Base-by-base conservation (phyloP, 2,329 filamentous ascomycete species). In the Fusarium decemcellulare region DNA sequence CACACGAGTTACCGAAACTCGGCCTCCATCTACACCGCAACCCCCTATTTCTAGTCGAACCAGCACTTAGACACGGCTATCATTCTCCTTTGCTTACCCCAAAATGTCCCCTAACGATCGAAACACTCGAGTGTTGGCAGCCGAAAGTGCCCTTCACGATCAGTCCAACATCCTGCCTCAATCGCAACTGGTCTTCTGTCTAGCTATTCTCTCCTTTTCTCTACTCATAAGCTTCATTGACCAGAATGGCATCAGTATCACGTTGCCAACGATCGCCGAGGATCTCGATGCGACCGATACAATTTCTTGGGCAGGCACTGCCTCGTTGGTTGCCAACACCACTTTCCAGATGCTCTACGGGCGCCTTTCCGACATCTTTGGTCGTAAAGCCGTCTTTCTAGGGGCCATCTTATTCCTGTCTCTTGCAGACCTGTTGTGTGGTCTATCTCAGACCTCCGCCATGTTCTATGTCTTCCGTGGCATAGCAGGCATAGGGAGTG, bases 381-480 rank as follows among this genome's bases (percentile, higher is more conserved):
- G 47, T 6, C 47, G 47, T 11, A 51, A 51, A 18, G 47, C 47
- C 0, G 47, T 51, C 14, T 51, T 51, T 16, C 47, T 51, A 8
- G 47, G 32, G 3, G 47, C 47, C 0, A 18, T 51, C 23, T 16
- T 9, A 0, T 37, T 51, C 3, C 16, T 51, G 0, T 16, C 47
- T 2, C 5, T 51, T 15, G 48, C 48, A 39, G 48, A 39, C 18
- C 34, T 51, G 3, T 14, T 51, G 3, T 51, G 48, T 39, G 34
- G 48, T 8, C 34, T 51, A 2, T 36, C 48, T 5, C 14, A 12
- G 4, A 27, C 8, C 5, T 32, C 48, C 15, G 48, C 48, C 4
- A 51, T 51, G 48, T 37, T 51, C 16, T 51, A 51, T 11, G 32
- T 39, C 5, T 51, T 51, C 9, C 48, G 48, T 8, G 48, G 48